These are phyloP conservation scores for Helenozyma rhizophorensis DNA, from an alignment of 805 yeast genomes.

Conservation along the genomic window DNA sequence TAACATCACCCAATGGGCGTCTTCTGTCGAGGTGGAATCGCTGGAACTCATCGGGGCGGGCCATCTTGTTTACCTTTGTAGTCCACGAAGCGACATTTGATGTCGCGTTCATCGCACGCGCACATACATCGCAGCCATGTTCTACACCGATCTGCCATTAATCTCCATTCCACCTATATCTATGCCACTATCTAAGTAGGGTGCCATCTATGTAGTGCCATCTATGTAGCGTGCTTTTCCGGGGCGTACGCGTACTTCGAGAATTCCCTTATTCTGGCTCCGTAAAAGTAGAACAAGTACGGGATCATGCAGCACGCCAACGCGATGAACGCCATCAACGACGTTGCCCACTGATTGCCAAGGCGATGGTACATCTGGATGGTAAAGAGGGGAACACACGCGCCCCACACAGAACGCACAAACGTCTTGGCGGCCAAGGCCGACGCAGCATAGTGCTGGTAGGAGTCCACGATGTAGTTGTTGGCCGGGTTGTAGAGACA, in stretches of 20 bases:
- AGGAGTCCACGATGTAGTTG: slow-evolving; percentile 59
- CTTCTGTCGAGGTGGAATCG: slow-evolving; percentile 9
- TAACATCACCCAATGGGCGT: slow-evolving; percentile 8
- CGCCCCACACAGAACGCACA: slow-evolving; percentile 54
- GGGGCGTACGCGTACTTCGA: slow-evolving; percentile 62
- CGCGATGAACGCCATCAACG: slow-evolving; percentile 49
- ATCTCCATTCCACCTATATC: too few species aligned
- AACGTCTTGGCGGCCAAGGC: slow-evolving; percentile 57
- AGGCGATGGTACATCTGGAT: slow-evolving; percentile 19
- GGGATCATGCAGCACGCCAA: slow-evolving; percentile 52
- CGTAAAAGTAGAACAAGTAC: slow-evolving; percentile 38
- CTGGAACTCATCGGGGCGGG: slow-evolving; percentile 12
- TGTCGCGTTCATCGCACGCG: too few species aligned
- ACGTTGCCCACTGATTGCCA: slow-evolving; percentile 41
- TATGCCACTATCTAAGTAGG: too few species aligned
- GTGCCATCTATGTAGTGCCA: too few species aligned
- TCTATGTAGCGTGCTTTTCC: too few species aligned
- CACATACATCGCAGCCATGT: too few species aligned
- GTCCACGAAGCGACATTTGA: too few species aligned
- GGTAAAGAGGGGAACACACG: slow-evolving; percentile 34
- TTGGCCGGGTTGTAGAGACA: slow-evolving; percentile 60
- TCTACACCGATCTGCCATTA: too few species aligned
- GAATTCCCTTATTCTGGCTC: slow-evolving; percentile 37
- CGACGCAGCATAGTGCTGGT: slow-evolving; percentile 58
- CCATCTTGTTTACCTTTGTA: too few species aligned